Evolutionary conservation across 768 basidiomycete genomes (phyloP).

Genomic region (Agrocybe pediades): DNA sequence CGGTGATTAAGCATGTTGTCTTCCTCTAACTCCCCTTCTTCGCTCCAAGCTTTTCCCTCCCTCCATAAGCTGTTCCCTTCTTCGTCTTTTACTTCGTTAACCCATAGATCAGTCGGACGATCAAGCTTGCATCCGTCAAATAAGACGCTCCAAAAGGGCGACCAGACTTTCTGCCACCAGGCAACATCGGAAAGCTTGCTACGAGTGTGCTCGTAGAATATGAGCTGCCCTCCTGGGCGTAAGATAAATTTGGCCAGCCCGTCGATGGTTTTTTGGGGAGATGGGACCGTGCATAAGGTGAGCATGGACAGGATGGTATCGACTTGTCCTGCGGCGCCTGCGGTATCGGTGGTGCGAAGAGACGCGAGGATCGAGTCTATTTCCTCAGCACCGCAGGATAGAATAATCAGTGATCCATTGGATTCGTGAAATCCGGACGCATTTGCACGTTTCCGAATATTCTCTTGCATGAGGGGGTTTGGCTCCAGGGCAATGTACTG

Average conservation of each 20-base stretch:
- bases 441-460: slow-evolving; percentile 51
- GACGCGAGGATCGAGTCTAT: slow-evolving; percentile 43
- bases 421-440: slow-evolving; percentile 53
- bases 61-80: slow-evolving; percentile 49
- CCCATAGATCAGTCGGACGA: slow-evolving; percentile 51
- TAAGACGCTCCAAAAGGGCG: slow-evolving; percentile 59
- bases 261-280: slow-evolving; percentile 47
- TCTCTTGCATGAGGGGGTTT: slow-evolving; percentile 60
- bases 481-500: slow-evolving; percentile 76
- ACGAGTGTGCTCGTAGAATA: slow-evolving; percentile 73
- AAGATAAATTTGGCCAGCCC: slow-evolving; percentile 51
- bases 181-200: slow-evolving; percentile 53
- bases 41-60: slow-evolving; percentile 26
- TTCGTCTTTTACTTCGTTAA: slow-evolving; percentile 33
- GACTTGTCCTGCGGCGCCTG: slow-evolving; percentile 25
- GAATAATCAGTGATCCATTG: slow-evolving; percentile 53
- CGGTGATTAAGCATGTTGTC: slow-evolving; percentile 63
- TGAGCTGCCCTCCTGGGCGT: slow-evolving; percentile 61
- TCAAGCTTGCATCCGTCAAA: slow-evolving; percentile 70
- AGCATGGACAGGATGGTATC: slow-evolving; percentile 68
- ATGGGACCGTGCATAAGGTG: slow-evolving; percentile 67
- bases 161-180: slow-evolving; percentile 75
- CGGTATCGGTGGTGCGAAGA: slow-evolving; percentile 18
- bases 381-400: slow-evolving; percentile 67
- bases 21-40: slow-evolving; percentile 42